A percentile compares a stretch with the other conserved stretches of the same genome.
These are phyloP conservation scores for Metschnikowia corniflorae DNA, from an alignment of 805 yeast genomes.

Conservation along the genomic window DNA sequence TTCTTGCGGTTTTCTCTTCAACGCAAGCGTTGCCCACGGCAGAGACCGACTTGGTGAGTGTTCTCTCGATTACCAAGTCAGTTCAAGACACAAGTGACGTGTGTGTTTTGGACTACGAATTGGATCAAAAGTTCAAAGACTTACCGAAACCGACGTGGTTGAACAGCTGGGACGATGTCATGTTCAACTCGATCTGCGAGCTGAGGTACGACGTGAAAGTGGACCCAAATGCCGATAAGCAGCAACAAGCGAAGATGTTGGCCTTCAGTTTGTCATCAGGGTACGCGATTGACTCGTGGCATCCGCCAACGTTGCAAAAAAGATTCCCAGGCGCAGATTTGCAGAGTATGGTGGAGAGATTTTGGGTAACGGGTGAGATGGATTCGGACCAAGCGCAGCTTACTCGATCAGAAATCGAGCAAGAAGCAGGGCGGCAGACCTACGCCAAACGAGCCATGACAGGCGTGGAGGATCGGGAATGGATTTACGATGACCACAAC, in stretches of 20 bases:
- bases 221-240: background rate
- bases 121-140: background rate
- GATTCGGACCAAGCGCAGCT: background rate
- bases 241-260: slow-evolving; percentile 1
- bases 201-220: slow-evolving; percentile 6
- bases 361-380: slow-evolving; percentile 5
- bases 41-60: slow-evolving; percentile 5
- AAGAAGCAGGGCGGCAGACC: background rate
- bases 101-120: slow-evolving; percentile 4
- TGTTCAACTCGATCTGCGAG: slow-evolving; percentile 4
- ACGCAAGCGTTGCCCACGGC: background rate
- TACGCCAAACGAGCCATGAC: slow-evolving; percentile 1
- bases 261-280: slow-evolving; percentile 8
- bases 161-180: slow-evolving; percentile 5
- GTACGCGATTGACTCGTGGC: slow-evolving; percentile 3
- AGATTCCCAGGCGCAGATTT: slow-evolving; percentile 1
- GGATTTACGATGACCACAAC: slow-evolving; percentile 3
- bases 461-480: background rate
- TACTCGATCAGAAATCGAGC: slow-evolving; percentile 1
- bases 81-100: background rate
- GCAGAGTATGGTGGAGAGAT: slow-evolving; percentile 4
- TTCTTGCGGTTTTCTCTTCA: background rate
- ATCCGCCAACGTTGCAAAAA: slow-evolving; percentile 1
- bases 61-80: slow-evolving; percentile 2
- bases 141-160: slow-evolving; percentile 6